A percentile compares a stretch with the other conserved stretches of the same genome.
phyloP scores from a whole-genome alignment of 2,329 filamentous ascomycete species.

The Aquanectria penicillioides region DNA sequence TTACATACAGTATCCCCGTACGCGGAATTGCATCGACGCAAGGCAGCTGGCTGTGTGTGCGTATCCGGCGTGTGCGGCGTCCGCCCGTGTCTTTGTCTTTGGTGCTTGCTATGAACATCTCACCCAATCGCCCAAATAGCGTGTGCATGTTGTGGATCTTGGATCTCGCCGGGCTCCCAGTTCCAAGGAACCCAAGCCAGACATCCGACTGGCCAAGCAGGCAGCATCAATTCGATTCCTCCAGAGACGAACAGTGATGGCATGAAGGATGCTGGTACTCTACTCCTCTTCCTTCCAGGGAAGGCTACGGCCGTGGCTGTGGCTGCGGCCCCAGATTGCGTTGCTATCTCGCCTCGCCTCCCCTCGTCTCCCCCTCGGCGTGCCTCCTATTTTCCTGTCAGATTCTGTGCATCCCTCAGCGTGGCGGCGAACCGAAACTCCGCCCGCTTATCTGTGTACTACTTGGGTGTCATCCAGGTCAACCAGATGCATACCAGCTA shows the following conservation, averaged over 20 bases:
- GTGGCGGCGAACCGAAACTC: constrained; percentile 27
- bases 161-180: constrained; percentile 28
- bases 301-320: not conserved
- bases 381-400: constrained; percentile 19
- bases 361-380: constrained; percentile 6
- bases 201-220: constrained; percentile 37
- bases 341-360: constrained; percentile 24
- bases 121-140: not conserved
- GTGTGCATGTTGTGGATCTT: constrained; percentile 23
- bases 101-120: not conserved
- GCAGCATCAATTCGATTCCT: constrained; percentile 22
- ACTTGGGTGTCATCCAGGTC: not conserved
- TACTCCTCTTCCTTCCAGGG: not conserved
- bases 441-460: constrained; percentile 22
- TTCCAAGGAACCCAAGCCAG: constrained; percentile 26
- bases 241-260: constrained; percentile 12
- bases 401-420: constrained; percentile 13
- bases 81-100: not conserved
- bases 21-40: constrained; percentile 5
- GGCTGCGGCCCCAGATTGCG: constrained; percentile 23
- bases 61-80: too few species aligned
- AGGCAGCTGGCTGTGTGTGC: not conserved
- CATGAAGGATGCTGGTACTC: constrained; percentile 9
- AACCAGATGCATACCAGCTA: constrained; percentile 4
- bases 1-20: too few species aligned